phyloP scores from a whole-genome alignment of 805 yeast genomes.

The Wickerhamiella occidentalis region DNA sequence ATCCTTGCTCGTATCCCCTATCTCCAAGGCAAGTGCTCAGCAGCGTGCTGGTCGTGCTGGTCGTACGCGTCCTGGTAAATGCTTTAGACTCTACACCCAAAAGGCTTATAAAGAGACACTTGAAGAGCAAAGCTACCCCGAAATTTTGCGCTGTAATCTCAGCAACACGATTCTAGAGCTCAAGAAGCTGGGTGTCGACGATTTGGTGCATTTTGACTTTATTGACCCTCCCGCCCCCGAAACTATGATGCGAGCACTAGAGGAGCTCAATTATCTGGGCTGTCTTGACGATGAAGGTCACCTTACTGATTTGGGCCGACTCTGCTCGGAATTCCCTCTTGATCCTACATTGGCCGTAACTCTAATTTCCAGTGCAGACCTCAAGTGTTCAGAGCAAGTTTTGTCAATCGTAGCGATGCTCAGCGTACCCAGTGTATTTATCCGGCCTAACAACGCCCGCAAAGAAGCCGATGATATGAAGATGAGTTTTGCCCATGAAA shows the following conservation, averaged over 20 bases:
- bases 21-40: conserved; percentile 94
- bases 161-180: conserved; percentile 85
- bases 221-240: conserved; percentile 99
- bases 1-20: conserved; percentile 85
- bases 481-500: conserved; percentile 76
- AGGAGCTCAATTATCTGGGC: conserved; percentile 79
- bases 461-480: conserved; percentile 88
- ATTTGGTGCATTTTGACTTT: conserved; percentile 92
- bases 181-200: conserved; percentile 90
- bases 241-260: conserved; percentile 98
- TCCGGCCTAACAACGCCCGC: conserved; percentile 78
- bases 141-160: conserved; percentile 79
- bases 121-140: conserved; percentile 93
- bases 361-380: conserved; percentile 77
- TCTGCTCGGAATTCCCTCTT: conserved; percentile 85
- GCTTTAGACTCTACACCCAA: conserved; percentile 91
- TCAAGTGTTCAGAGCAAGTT: conserved; percentile 78
- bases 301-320: conserved; percentile 75
- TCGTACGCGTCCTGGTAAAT: conserved; percentile 96
- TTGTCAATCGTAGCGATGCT: conserved; percentile 79
- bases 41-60: conserved; percentile 99
- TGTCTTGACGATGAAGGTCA: conserved; percentile 90
- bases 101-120: conserved; percentile 91
- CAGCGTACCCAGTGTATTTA: conserved; percentile 88
- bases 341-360: conserved; percentile 93